Conservation (phyloP, 1,139 yeast species). For the Hyphopichia khmerensis region DNA sequence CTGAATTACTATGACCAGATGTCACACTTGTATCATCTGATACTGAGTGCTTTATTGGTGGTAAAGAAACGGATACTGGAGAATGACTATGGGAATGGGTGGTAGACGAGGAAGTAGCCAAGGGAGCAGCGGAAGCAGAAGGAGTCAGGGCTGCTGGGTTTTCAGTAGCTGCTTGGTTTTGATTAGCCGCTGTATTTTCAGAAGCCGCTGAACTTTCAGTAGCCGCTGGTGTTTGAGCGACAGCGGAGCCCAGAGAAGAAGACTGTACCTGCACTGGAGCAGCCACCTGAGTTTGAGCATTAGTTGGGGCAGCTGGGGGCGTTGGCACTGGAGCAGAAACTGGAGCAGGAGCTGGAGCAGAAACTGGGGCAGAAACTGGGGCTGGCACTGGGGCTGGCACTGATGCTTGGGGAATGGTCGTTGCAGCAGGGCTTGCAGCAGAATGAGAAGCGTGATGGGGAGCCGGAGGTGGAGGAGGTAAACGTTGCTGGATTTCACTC, state of each 20-base stretch:
- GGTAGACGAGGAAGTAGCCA: constrained; percentile 2
- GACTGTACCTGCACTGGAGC: too few relatives aligned
- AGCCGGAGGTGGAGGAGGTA: constrained; percentile 13
- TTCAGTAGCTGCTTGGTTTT: not conserved
- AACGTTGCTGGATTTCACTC: constrained; percentile 34
- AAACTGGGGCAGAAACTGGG: not conserved
- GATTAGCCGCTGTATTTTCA: not conserved
- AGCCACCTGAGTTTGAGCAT: too few relatives aligned
- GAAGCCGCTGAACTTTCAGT: not conserved
- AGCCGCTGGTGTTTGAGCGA: not conserved
- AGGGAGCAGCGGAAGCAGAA: not conserved
- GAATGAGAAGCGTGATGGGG: not conserved
- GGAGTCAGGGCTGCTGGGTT: too few relatives aligned
- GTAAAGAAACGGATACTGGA: constrained; percentile 1
- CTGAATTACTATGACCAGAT: too few relatives aligned
- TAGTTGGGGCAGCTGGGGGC: not conserved
- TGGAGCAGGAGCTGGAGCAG: not conserved
- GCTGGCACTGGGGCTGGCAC: not conserved
- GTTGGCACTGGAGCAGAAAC: not conserved
- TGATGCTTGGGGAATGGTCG: too few relatives aligned
- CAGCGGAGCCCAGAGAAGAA: too few relatives aligned
- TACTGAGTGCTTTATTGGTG: not conserved
- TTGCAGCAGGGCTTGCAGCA: not conserved
- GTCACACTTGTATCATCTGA: not conserved
- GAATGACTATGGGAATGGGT: constrained; percentile 4